These are phyloP conservation scores for Penicillium macrosclerotiorum DNA, from an alignment of 495 filamentous ascomycete species.

Conservation along the genomic window DNA sequence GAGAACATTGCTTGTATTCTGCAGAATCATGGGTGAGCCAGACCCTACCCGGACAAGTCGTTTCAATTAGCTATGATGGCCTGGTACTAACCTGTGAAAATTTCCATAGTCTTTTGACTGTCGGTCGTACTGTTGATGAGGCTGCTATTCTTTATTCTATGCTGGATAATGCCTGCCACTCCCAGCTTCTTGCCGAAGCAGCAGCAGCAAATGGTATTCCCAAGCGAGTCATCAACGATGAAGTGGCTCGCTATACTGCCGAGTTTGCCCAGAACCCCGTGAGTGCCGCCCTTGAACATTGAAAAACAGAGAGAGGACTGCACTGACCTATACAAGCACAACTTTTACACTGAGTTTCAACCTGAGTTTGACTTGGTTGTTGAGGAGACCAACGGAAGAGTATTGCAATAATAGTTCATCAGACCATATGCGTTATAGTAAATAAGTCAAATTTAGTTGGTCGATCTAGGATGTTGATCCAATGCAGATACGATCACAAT, in stretches of 20 bases:
- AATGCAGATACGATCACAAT: too few species aligned
- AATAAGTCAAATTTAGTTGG: too few species aligned
- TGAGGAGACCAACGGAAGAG: conserved; percentile 42
- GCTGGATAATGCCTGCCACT: conserved; percentile 64
- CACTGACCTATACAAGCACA: too few species aligned
- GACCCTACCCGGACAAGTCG: too few species aligned
- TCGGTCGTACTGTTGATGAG: conserved; percentile 62
- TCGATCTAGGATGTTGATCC: too few species aligned
- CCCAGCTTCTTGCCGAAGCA: conserved; percentile 64
- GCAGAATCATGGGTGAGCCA: conserved; percentile 60
- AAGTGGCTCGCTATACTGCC: conserved; percentile 41
- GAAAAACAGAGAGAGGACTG: too few species aligned
- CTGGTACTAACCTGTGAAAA: not conserved
- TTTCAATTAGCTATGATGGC: not conserved
- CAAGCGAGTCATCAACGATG: conserved; percentile 49
- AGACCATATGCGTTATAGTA: too few species aligned
- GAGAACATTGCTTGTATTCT: conserved; percentile 63
- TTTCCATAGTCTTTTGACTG: conserved; percentile 53
- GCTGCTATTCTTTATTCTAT: conserved; percentile 67
- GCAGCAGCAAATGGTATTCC: conserved; percentile 56
- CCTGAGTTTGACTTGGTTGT: conserved; percentile 46
- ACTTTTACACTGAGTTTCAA: conserved; percentile 47
- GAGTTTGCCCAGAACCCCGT: conserved; percentile 41
- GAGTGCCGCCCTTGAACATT: conserved; percentile 12
- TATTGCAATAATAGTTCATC: conserved; percentile 33